These are phyloP conservation scores for Mucor plumbeus DNA, from an alignment of 371 early-diverging fungal species.

Conservation along the genomic window DNA sequence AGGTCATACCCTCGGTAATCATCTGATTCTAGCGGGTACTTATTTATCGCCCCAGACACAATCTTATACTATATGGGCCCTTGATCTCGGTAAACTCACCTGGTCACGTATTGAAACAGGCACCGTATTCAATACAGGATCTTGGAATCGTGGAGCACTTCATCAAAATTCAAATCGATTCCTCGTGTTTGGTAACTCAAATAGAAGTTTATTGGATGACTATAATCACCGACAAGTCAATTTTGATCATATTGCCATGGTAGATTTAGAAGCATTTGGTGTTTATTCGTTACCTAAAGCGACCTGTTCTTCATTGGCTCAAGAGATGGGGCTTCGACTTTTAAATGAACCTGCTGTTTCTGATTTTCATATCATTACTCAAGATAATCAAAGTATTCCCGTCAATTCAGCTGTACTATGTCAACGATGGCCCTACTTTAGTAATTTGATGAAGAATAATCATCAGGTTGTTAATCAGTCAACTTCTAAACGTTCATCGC, in stretches of 20 bases:
- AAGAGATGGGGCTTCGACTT: constrained; percentile 66
- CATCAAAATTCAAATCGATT: constrained; percentile 67
- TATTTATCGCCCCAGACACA: constrained; percentile 67
- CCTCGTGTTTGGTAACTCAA: constrained; percentile 76
- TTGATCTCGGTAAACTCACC: constrained; percentile 64
- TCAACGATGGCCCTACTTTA: constrained; percentile 73
- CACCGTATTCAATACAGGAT: constrained; percentile 66
- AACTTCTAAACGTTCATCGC: background rate
- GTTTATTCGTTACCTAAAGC: constrained; percentile 53
- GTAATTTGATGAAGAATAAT: constrained; percentile 43
- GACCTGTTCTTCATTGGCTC: constrained; percentile 51
- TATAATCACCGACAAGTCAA: constrained; percentile 78
- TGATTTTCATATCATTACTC: constrained; percentile 63
- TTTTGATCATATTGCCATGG: constrained; percentile 67
- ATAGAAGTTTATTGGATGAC: constrained; percentile 72
- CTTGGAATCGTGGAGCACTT: constrained; percentile 82
- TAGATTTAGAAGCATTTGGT: constrained; percentile 75
- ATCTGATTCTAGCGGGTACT: constrained; percentile 78
- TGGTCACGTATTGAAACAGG: constrained; percentile 80
- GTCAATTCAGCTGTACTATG: constrained; percentile 72
- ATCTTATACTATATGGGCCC: constrained; percentile 75
- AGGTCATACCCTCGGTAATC: constrained; percentile 71
- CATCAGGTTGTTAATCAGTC: background rate
- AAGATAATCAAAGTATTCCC: constrained; percentile 60
- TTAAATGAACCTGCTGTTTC: constrained; percentile 64